Conservation (phyloP, 2,329 filamentous ascomycete species). For the Phoma sp. region DNA sequence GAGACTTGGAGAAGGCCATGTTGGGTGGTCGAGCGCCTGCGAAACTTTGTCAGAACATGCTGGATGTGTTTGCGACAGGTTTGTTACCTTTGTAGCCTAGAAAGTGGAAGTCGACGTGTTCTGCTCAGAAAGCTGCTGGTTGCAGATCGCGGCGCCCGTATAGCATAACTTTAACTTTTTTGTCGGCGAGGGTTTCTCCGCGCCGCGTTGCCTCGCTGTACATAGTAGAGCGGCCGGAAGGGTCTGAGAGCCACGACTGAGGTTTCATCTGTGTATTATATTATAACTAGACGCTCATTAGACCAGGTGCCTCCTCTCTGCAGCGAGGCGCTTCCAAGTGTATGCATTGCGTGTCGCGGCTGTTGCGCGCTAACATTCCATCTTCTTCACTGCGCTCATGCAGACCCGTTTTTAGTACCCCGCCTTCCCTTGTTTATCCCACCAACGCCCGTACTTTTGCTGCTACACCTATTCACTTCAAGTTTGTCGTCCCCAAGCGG, state of each 20-base stretch:
- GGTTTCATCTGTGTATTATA: conserved; percentile 19
- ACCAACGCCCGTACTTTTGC: conserved; percentile 40
- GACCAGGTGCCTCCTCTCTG: conserved; percentile 29
- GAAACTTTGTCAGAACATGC: not conserved
- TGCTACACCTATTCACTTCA: conserved; percentile 37
- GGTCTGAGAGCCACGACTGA: conserved; percentile 1
- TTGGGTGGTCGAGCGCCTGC: not conserved
- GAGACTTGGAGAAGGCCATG: conserved; percentile 60
- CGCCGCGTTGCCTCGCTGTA: not conserved
- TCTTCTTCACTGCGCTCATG: conserved; percentile 32
- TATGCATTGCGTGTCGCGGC: conserved; percentile 51
- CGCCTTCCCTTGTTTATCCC: conserved; percentile 39
- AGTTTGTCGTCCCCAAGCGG: conserved; percentile 38
- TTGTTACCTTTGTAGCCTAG: not conserved
- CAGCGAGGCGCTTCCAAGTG: conserved; percentile 31
- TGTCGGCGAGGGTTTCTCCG: conserved; percentile 16
- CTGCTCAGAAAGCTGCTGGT: not conserved
- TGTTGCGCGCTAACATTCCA: conserved; percentile 46
- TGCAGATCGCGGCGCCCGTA: not conserved
- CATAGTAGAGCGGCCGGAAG: not conserved
- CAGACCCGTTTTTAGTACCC: conserved; percentile 41
- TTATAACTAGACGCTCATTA: conserved; percentile 27
- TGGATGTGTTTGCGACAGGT: not conserved
- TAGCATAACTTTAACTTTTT: conserved; percentile 19
- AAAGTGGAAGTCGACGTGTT: not conserved